Evolutionary conservation across 2,329 filamentous ascomycete genomes (phyloP).

Genomic region (Coccinonectria pachysandricola): DNA sequence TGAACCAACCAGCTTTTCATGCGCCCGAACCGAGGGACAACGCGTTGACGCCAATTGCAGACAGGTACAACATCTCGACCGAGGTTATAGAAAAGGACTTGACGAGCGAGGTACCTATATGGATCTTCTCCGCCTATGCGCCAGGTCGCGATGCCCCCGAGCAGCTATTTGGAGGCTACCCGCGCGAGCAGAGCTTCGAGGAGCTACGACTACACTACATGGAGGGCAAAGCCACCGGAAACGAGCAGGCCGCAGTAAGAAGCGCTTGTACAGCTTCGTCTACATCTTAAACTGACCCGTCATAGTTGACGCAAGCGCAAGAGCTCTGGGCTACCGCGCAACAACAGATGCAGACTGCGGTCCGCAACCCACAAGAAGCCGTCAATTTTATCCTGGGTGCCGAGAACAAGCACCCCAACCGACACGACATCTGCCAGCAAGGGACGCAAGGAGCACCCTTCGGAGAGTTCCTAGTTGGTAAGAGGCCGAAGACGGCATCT

Average conservation of each 20-base stretch:
- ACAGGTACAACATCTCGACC: conserved; percentile 42
- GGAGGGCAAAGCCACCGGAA: conserved; percentile 47
- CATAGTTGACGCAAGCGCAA: conserved; percentile 49
- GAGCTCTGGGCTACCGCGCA: conserved; percentile 53
- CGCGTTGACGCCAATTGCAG: too few species aligned
- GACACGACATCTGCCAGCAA: conserved; percentile 51
- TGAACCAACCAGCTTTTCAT: too few species aligned
- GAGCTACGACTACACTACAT: conserved; percentile 73
- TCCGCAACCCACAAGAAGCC: conserved; percentile 62
- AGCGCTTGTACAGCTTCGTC: conserved; percentile 1
- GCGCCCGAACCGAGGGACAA: too few species aligned
- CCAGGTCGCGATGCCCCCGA: conserved; percentile 66
- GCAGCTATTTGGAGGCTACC: conserved; percentile 71
- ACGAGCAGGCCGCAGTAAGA: conserved; percentile 42
- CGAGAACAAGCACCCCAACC: conserved; percentile 64
- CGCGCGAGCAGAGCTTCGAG: conserved; percentile 78
- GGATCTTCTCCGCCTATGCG: conserved; percentile 80
- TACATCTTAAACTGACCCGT: conserved; percentile 9
- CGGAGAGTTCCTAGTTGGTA: conserved; percentile 34
- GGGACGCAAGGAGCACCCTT: conserved; percentile 33
- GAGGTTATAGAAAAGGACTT: conserved; percentile 58
- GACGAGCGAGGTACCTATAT: conserved; percentile 61
- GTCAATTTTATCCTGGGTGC: conserved; percentile 57
- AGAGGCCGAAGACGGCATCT: conserved; percentile 16
- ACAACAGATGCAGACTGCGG: conserved; percentile 61